Conservation (phyloP, 371 early-diverging fungal species). For the Apophysomyces elegans region DNA sequence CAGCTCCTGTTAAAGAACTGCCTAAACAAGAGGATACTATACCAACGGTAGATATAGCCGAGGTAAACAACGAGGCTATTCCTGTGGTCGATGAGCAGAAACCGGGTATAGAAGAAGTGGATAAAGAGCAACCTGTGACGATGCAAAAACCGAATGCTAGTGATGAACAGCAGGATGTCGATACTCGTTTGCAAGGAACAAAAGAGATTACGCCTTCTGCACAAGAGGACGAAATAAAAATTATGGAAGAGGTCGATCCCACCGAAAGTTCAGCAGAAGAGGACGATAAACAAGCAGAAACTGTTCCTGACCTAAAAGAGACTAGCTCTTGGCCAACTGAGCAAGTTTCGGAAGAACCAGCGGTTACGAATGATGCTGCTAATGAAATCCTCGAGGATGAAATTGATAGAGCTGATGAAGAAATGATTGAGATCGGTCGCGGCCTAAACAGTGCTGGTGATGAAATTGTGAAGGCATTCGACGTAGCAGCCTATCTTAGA, state of each 20-base stretch:
- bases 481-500: constrained; percentile 21
- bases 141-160: constrained; percentile 2
- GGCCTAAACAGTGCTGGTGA: constrained; percentile 28
- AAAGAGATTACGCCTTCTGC: neutral
- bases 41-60: constrained; percentile 4
- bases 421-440: constrained; percentile 17
- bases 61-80: neutral
- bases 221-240: neutral
- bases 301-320: neutral
- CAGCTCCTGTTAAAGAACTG: constrained; percentile 1
- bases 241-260: neutral
- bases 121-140: neutral
- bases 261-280: constrained; percentile 2
- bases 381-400: constrained; percentile 18
- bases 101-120: neutral
- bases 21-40: neutral
- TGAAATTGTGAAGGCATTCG: constrained; percentile 34
- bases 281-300: neutral
- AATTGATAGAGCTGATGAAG: constrained; percentile 10
- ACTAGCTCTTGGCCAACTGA: neutral
- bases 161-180: neutral
- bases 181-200: neutral
- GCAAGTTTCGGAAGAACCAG: constrained; percentile 9
- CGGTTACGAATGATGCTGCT: constrained; percentile 20
- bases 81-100: neutral